Conservation (phyloP, 768 basidiomycete species). For the Auricularia heimuer region DNA sequence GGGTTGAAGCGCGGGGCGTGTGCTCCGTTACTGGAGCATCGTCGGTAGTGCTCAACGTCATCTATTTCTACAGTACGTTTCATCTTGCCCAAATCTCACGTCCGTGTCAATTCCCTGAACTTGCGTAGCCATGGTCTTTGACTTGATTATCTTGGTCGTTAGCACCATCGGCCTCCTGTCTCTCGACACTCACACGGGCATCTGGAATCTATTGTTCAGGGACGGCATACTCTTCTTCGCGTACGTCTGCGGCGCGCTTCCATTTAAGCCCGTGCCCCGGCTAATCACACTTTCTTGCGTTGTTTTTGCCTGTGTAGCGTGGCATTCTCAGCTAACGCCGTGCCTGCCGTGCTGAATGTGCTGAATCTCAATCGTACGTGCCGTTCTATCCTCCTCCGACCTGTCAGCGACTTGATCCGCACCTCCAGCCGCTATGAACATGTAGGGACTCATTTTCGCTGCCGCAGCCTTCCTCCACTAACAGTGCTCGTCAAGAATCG, state of each 20-base stretch:
- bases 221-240: constrained; percentile 14
- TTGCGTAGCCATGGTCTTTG: constrained; percentile 11
- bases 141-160: constrained; percentile 11
- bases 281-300: constrained; percentile 1
- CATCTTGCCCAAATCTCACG: background rate
- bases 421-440: background rate
- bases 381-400: too few relatives aligned
- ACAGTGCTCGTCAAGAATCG: background rate
- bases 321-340: background rate
- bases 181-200: constrained; percentile 8
- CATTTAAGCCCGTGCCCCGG: constrained; percentile 3
- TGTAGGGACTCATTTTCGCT: background rate
- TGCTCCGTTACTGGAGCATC: constrained; percentile 1
- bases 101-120: constrained; percentile 4
- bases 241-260: constrained; percentile 9
- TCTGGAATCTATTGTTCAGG: constrained; percentile 12
- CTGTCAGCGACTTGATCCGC: too few relatives aligned
- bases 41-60: constrained; percentile 9
- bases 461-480: too few relatives aligned
- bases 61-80: constrained; percentile 14
- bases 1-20: background rate
- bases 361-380: background rate
- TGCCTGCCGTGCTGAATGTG: background rate
- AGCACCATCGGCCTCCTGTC: constrained; percentile 10
- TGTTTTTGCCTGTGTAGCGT: background rate